phyloP scores from a whole-genome alignment of 106 monocot genomes.

The Triglochin maritima region DNA sequence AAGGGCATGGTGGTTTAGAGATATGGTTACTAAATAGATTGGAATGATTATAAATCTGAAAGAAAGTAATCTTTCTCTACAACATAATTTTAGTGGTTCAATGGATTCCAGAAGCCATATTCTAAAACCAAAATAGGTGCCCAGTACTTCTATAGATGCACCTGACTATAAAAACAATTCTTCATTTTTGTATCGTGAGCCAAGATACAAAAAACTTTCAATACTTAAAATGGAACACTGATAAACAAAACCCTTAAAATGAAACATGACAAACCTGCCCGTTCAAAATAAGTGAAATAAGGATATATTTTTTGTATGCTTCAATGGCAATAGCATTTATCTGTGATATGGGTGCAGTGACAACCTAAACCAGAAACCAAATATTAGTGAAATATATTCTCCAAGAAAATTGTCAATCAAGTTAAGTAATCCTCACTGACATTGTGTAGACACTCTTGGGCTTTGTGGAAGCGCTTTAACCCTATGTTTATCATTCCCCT shows the following conservation, averaged over 20 bases:
- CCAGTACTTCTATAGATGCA: too few species aligned
- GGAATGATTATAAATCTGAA: too few species aligned
- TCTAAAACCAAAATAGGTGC: too few species aligned
- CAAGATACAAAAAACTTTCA: too few species aligned
- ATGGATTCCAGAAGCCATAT: too few species aligned
- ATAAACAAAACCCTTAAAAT: background rate
- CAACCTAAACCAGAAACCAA: slow-evolving; percentile 45
- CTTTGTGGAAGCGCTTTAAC: slow-evolving; percentile 58
- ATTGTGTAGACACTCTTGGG: slow-evolving; percentile 76
- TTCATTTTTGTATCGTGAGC: too few species aligned
- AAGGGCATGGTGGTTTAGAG: too few species aligned
- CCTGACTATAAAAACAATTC: too few species aligned
- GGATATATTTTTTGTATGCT: slow-evolving; percentile 93
- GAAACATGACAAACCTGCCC: slow-evolving; percentile 54
- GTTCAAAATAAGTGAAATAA: slow-evolving; percentile 78
- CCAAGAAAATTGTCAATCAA: too few species aligned
- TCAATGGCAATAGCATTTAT: slow-evolving; percentile 96
- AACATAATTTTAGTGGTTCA: too few species aligned
- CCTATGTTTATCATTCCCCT: slow-evolving; percentile 98
- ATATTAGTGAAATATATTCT: background rate
- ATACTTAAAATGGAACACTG: background rate
- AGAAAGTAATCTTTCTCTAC: too few species aligned
- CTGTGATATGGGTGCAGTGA: slow-evolving; percentile 83
- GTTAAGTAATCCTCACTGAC: slow-evolving; percentile 28
- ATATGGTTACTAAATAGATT: too few species aligned